phyloP scores from a whole-genome alignment of 352 stramenopile species.

The Pythium aquatile region DNA sequence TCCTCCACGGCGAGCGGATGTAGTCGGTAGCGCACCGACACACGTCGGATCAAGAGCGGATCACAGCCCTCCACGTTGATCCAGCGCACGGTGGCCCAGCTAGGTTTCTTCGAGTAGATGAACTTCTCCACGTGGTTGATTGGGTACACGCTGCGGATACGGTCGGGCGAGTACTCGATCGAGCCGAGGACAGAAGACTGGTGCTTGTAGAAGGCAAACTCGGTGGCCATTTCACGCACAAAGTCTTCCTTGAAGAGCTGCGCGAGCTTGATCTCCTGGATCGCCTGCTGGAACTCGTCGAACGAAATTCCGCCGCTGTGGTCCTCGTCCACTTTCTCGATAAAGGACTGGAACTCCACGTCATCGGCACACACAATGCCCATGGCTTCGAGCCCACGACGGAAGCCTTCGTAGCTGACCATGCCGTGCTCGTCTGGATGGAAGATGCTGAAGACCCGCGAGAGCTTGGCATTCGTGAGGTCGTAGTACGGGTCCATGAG shows the following conservation, averaged over 20 bases:
- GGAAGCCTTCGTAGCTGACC: conserved; percentile 76
- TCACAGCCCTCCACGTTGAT: conserved; percentile 77
- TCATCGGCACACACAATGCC: conserved; percentile 67
- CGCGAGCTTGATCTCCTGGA: conserved; percentile 88
- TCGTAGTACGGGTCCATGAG: conserved; percentile 87
- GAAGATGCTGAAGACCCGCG: conserved; percentile 68
- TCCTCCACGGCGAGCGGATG: conserved; percentile 86
- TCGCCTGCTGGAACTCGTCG: conserved; percentile 83
- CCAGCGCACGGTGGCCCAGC: conserved; percentile 78
- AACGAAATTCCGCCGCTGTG: conserved; percentile 82
- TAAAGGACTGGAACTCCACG: conserved; percentile 65
- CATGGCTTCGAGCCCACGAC: conserved; percentile 68
- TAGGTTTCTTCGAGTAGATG: conserved; percentile 77
- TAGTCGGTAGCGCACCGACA: conserved; percentile 82
- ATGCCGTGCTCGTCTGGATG: conserved; percentile 59
- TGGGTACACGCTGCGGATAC: conserved; percentile 71
- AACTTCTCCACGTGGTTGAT: conserved; percentile 76
- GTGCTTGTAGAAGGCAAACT: conserved; percentile 16
- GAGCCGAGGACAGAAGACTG: conserved; percentile 39
- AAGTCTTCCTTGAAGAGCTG: conserved; percentile 78
- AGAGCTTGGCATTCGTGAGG: conserved; percentile 70
- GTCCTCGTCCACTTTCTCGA: conserved; percentile 79
- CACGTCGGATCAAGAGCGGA: conserved; percentile 54
- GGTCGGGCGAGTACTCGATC: conserved; percentile 78
- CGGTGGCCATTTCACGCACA: conserved; percentile 35